These are phyloP conservation scores for Babesia caballi DNA, from an alignment of 169 alveolate species.

Conservation along the genomic window DNA sequence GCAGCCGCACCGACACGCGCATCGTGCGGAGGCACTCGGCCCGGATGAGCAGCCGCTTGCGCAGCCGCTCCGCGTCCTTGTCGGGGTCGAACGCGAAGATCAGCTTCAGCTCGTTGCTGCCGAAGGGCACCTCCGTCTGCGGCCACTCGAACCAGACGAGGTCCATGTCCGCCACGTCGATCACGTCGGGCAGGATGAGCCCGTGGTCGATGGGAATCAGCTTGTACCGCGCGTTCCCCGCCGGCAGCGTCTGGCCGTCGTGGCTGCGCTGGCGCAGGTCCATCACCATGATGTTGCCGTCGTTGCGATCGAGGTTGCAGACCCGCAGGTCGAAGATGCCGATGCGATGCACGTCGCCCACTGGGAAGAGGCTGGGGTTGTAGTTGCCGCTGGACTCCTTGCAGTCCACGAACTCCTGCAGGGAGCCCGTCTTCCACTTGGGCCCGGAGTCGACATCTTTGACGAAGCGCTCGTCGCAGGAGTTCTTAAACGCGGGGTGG, in stretches of 20 bases:
- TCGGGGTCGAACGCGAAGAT: conserved; percentile 85
- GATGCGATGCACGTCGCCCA: conserved; percentile 93
- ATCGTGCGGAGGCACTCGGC: conserved; percentile 88
- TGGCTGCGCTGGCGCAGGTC: conserved; percentile 64
- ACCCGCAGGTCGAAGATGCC: conserved; percentile 94
- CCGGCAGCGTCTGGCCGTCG: conserved; percentile 24
- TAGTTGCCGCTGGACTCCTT: conserved; percentile 93
- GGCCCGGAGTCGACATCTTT: conserved; percentile 52
- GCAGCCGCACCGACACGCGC: conserved; percentile 83
- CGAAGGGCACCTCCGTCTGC: conserved; percentile 88
- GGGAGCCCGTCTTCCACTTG: conserved; percentile 86
- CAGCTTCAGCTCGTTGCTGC: conserved; percentile 76
- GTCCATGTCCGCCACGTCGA: conserved; percentile 95
- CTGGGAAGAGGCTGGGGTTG: conserved; percentile 89
- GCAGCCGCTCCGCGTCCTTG: conserved; percentile 85
- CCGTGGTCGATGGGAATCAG: conserved; percentile 99
- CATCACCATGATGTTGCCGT: conserved; percentile 93
- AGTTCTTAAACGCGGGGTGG: conserved; percentile 89
- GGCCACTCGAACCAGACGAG: conserved; percentile 98
- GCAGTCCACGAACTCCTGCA: conserved; percentile 85
- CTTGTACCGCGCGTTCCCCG: conserved; percentile 73
- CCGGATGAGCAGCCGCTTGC: conserved; percentile 79
- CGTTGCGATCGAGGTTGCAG: conserved; percentile 97
- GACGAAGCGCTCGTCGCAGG: conserved; percentile 56
- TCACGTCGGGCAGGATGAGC: conserved; percentile 92